These are phyloP conservation scores for Celoporthe dispersa DNA, from an alignment of 2,329 filamentous ascomycete species.

Conservation along the genomic window DNA sequence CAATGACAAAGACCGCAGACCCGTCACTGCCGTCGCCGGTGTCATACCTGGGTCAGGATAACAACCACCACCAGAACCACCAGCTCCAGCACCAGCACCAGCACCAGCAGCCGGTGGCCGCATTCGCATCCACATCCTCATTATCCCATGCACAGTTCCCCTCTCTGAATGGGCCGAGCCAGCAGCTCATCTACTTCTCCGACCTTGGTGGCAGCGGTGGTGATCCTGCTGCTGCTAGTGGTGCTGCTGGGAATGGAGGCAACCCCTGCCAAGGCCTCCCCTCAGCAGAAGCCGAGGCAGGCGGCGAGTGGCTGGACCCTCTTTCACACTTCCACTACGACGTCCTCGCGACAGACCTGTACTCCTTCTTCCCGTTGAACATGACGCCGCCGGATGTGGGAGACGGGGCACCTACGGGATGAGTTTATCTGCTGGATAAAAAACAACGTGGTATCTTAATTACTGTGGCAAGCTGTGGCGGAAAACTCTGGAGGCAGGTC, in stretches of 20 bases:
- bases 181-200: conserved; percentile 34
- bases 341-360: conserved; percentile 37
- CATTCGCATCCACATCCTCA: background rate
- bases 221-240: background rate
- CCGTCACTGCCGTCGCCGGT: conserved; percentile 14
- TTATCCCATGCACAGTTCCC: conserved; percentile 33
- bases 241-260: background rate
- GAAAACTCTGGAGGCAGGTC: no score
- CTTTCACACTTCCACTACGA: conserved; percentile 32
- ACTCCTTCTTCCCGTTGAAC: conserved; percentile 36
- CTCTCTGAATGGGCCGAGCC: conserved; percentile 30
- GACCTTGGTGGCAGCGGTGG: conserved; percentile 26
- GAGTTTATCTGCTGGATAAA: background rate
- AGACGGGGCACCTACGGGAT: background rate
- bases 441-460: background rate
- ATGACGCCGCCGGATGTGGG: conserved; percentile 29
- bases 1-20: background rate
- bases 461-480: no score
- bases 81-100: conserved; percentile 12
- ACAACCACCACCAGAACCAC: conserved; percentile 13
- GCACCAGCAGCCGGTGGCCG: background rate
- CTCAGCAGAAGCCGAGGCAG: conserved; percentile 4
- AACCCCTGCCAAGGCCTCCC: background rate
- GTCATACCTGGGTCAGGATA: conserved; percentile 2
- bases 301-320: conserved; percentile 24